A percentile compares a stretch with the other conserved stretches of the same genome.
phyloP scores from a whole-genome alignment of 768 basidiomycete species.

The Candolleomyces eurysporus region DNA sequence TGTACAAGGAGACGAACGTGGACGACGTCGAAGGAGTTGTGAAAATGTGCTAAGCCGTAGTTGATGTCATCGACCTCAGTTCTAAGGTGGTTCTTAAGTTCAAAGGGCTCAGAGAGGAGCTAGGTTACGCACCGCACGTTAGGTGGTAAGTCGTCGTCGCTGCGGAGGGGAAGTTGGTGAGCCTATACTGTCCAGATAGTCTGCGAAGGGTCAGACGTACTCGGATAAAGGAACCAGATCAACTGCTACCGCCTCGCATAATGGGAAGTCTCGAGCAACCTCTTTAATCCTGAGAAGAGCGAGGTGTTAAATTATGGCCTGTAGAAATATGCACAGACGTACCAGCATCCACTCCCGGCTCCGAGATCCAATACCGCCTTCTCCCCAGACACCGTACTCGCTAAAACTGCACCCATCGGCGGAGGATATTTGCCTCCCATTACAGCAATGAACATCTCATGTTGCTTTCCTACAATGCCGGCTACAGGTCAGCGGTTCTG shows the following conservation, averaged over 20 bases:
- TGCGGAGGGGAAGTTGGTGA: not conserved
- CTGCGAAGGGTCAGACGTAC: not conserved
- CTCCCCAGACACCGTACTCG: conserved; percentile 37
- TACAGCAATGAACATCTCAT: conserved; percentile 58
- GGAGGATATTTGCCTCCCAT: conserved; percentile 67
- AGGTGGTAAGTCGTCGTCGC: not conserved
- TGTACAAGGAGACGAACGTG: conserved; percentile 70
- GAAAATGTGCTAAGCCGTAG: conserved; percentile 81
- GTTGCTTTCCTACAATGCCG: conserved; percentile 55
- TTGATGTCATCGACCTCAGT: conserved; percentile 86
- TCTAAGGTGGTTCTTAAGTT: conserved; percentile 30
- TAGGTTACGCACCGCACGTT: not conserved
- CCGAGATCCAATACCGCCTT: conserved; percentile 73
- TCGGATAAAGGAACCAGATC: conserved; percentile 79
- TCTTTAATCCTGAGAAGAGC: conserved; percentile 57
- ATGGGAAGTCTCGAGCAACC: conserved; percentile 67
- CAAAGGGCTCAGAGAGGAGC: not conserved
- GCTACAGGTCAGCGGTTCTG: no score
- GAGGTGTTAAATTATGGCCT: not conserved
- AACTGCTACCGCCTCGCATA: conserved; percentile 67
- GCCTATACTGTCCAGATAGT: not conserved
- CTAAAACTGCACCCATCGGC: conserved; percentile 56
- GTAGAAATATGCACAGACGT: not conserved
- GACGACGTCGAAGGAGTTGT: conserved; percentile 73
- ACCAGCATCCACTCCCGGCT: conserved; percentile 81